Evolutionary conservation across 177 flowering plant genomes (phyloP), one percentile per base, ranked within the genome.

Genomic region (Vitis hybrid): DNA sequence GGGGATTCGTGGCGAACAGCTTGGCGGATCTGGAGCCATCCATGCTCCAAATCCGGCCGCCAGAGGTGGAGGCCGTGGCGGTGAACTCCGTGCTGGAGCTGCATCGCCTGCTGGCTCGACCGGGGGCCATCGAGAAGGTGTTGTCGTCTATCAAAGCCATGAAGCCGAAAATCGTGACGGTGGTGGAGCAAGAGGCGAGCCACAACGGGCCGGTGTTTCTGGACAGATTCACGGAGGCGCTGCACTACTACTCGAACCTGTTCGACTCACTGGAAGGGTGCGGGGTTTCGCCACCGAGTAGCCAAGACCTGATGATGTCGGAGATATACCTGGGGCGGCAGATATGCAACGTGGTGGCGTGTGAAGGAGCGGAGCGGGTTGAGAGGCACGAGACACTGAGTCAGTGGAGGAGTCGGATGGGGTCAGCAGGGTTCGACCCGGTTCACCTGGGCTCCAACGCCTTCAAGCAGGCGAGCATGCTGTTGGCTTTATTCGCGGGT

Each of bases 71-170:
- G 67, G 55, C 80, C 0, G 80, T 84, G 33, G 87, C 86, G 1
- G 87, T 86, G 11, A 86, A 86, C 68, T 79, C 87, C 12, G 83
- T 84, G 10, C 79, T 82, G 64, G 85, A 82, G 79, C 77, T 82
- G 9, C 85, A 82, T 68, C 69, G 73, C n/a, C 62, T 82, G 5
- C 26, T 82, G 20, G 75, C 77, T 20, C 75, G 80, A 15, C 70
- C 78, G 10, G 79, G 81, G 15, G 78, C 69, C 14, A 67, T 79
- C n/a, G 85, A 79, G 10, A 79, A 75, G 72, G 82, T 79, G 3
- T 26, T 79, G 10, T 12, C 66, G 1, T 66, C 80, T 7, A 65
- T 82, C 62, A 76, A 77, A 60, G 73, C 72, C 2, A 72, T 79
- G 73, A 65, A 52, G 20, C 85, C 85, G 0, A 67, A 75, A 53